phyloP scores from a whole-genome alignment of 148 eudicot species.

The Vaccinium darrowii region DNA sequence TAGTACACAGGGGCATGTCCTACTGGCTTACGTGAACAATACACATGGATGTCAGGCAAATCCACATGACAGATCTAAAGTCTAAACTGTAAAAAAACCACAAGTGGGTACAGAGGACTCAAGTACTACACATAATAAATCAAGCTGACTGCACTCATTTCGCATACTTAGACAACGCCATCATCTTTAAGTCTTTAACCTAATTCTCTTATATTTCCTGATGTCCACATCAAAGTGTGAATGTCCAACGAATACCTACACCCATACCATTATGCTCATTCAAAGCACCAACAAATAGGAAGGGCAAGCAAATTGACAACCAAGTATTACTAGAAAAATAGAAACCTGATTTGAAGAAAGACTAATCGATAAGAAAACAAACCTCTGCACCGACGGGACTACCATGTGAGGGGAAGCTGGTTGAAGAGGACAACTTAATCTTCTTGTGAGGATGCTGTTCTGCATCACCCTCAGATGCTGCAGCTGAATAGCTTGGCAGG shows the following conservation, averaged over 20 bases:
- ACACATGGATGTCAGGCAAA: background rate
- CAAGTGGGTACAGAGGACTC: background rate
- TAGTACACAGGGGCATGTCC: background rate
- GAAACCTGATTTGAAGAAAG: background rate
- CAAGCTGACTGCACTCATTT: background rate
- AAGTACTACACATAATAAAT: background rate
- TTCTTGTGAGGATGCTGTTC: slow-evolving; percentile 38
- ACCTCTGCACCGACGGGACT: slow-evolving; percentile 21
- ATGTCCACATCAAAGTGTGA: background rate
- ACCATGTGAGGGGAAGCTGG: slow-evolving; percentile 9
- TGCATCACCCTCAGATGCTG: slow-evolving; percentile 27
- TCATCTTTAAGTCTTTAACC: background rate
- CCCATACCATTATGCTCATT: background rate
- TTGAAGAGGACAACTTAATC: slow-evolving; percentile 38
- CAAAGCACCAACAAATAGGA: slow-evolving; percentile 6
- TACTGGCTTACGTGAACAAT: background rate
- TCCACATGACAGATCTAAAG: background rate
- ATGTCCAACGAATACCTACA: background rate
- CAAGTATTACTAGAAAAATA: background rate
- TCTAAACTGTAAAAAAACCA: background rate
- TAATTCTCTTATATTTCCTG: background rate
- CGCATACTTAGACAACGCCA: background rate
- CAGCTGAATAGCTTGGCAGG: slow-evolving; percentile 12
- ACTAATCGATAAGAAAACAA: background rate
- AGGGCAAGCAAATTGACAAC: background rate